phyloP scores from a whole-genome alignment of 106 monocot genomes.

The Dendrobium chrysotoxum region DNA sequence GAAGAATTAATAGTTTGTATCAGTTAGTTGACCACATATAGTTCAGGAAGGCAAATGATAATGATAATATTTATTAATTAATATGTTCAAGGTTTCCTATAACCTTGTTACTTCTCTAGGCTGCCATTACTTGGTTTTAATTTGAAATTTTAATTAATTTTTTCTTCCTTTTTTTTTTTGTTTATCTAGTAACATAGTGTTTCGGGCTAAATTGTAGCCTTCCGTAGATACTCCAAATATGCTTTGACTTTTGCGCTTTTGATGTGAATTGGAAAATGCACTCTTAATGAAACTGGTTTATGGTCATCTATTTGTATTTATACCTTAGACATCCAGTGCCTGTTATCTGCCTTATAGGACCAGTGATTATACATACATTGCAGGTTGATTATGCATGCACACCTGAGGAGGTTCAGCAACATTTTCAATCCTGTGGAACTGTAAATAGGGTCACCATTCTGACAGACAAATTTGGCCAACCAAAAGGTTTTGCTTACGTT shows the following conservation, averaged over 20 bases:
- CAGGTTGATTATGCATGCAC: slow-evolving; percentile 96
- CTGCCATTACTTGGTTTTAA: no score
- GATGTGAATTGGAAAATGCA: not conserved
- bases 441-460: slow-evolving; percentile 84
- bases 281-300: not conserved
- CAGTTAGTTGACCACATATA: no score
- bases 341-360: not conserved
- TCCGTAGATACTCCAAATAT: no score
- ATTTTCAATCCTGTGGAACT: slow-evolving; percentile 84
- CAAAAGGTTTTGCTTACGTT: slow-evolving; percentile 88
- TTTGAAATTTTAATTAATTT: no score
- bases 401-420: slow-evolving; percentile 97
- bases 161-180: no score
- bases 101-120: no score
- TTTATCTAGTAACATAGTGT: no score
- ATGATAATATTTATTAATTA: no score
- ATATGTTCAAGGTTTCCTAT: no score
- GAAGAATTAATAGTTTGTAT: no score
- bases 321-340: not conserved
- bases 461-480: slow-evolving; percentile 85
- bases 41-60: no score
- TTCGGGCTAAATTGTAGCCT: no score
- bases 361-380: not conserved
- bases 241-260: not conserved
- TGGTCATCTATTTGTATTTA: not conserved